Conservation (phyloP, 805 yeast species). For the Candida vaughaniae region DNA sequence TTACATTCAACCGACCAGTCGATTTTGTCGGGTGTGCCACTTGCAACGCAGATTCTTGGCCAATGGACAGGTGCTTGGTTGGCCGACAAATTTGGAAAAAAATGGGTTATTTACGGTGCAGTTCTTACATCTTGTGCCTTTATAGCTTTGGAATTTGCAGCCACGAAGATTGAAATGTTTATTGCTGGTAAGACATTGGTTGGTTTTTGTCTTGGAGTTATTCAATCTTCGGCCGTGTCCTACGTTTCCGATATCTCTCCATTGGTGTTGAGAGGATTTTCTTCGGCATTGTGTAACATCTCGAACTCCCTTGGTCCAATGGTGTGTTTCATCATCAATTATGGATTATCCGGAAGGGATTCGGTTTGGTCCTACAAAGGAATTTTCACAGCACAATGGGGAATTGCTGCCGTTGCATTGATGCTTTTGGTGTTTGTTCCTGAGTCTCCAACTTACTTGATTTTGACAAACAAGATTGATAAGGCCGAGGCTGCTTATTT, state of each 20-base stretch:
- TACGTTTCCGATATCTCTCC: constrained; percentile 11
- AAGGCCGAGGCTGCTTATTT: constrained; percentile 15
- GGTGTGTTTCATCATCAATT: constrained; percentile 6
- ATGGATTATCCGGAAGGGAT: neutral
- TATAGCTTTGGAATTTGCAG: constrained; percentile 8
- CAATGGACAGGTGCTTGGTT: constrained; percentile 6
- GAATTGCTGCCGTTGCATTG: constrained; percentile 5
- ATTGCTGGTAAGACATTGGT: constrained; percentile 10
- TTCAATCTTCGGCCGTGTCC: constrained; percentile 6
- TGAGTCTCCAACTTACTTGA: constrained; percentile 43
- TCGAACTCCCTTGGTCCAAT: constrained; percentile 12
- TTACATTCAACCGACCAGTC: constrained; percentile 7
- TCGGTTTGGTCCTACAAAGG: constrained; percentile 6
- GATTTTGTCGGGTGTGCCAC: constrained; percentile 7
- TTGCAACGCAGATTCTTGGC: constrained; percentile 4
- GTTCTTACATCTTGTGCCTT: constrained; percentile 4
- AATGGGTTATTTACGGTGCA: constrained; percentile 4
- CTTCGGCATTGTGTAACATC: constrained; percentile 6
- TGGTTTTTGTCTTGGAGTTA: constrained; percentile 10
- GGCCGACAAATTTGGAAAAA: constrained; percentile 8
- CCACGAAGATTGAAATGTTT: constrained; percentile 6
- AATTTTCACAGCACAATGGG: constrained; percentile 10
- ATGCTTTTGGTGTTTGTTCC: constrained; percentile 32
- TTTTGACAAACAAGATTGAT: constrained; percentile 23
- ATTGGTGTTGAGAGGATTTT: constrained; percentile 10